Base-by-base conservation (phyloP, 164 flowering plant species). In the Brasenia schreberi region DNA sequence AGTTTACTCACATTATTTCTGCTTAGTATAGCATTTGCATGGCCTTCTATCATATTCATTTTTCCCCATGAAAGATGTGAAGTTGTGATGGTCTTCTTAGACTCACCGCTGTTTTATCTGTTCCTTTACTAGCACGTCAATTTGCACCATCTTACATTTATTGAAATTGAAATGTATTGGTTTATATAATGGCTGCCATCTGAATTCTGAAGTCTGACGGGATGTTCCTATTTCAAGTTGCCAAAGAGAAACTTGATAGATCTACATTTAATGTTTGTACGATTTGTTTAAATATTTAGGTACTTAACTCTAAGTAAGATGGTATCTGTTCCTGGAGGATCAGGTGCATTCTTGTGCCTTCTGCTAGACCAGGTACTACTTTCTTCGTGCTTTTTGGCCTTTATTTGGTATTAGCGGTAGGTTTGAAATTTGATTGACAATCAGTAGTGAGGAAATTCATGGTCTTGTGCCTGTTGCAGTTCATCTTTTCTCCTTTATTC, bases 401-500 rank as follows among this genome's bases (percentile, higher is more conserved):
- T 58, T 14, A 12, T 14, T 58, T 58, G 16, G 60, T 58, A 18
- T 58, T 58, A 12, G 60, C 18, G 60, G 1, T 58, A 12, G 60
- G 16, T 14, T 58, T 58, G 16, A 18, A 12, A 18, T 58, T 58
- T 58, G 5, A 12, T 14, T 58, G 60, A 58, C 17, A 58, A 18
- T 12, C 17, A 58, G 60, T 12, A 58, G 60, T 12, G 63, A 61
- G 18, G 18, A 7, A 61, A 23, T 18, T 10, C 10, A 18, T 12
- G 9, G 9, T 11, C 10, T 3, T 61, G 7, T 61, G 33, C 42
- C 11, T 43, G 64, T 19, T 60, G 27, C 89, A 92, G 98, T 90
- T 90, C 69, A 44, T 90, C 45, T 92, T 92, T 69, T 75, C 96
- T 69, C 98, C 98, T 4, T 70, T 72, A 49, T 92, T 92, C 70